Conservation (phyloP, 768 basidiomycete species). For the Leccinum uliginosum region DNA sequence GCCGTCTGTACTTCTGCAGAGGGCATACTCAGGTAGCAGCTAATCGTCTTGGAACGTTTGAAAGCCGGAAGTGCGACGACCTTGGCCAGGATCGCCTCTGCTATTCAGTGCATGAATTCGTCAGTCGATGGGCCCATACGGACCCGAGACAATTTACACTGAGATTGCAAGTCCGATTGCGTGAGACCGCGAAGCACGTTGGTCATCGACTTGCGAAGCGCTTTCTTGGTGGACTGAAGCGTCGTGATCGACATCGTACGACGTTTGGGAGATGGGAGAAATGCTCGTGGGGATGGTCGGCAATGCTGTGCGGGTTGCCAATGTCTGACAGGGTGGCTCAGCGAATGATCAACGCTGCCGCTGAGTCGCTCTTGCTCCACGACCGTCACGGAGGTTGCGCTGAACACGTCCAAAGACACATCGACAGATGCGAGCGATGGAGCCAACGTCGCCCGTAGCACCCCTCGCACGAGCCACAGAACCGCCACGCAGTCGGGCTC, state of each 20-base stretch:
- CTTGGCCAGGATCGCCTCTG: slow-evolving; percentile 37
- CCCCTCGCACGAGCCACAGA: slow-evolving; percentile 40
- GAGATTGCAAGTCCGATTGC: slow-evolving; percentile 44
- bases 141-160: slow-evolving; percentile 42
- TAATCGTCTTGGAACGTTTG: slow-evolving; percentile 43
- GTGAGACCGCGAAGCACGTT: slow-evolving; percentile 43
- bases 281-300: neutral
- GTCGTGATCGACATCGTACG: slow-evolving; percentile 27
- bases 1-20: slow-evolving; percentile 62
- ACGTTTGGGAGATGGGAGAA: neutral
- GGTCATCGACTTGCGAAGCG: slow-evolving; percentile 48
- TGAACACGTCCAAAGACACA: slow-evolving; percentile 4
- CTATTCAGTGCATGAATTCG: slow-evolving; percentile 9
- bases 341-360: slow-evolving; percentile 1
- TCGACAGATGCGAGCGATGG: slow-evolving; percentile 8
- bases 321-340: slow-evolving; percentile 9
- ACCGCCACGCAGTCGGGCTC: slow-evolving; percentile 57
- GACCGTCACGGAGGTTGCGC: slow-evolving; percentile 20
- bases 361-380: slow-evolving; percentile 6
- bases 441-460: slow-evolving; percentile 42
- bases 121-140: neutral
- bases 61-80: slow-evolving; percentile 53
- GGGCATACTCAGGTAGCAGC: slow-evolving; percentile 83
- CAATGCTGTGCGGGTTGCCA: neutral
- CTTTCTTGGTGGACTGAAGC: slow-evolving; percentile 43